Evolutionary conservation across 2,329 filamentous ascomycete species (phyloP).

Genomic region (Colletotrichum graminicola): DNA sequence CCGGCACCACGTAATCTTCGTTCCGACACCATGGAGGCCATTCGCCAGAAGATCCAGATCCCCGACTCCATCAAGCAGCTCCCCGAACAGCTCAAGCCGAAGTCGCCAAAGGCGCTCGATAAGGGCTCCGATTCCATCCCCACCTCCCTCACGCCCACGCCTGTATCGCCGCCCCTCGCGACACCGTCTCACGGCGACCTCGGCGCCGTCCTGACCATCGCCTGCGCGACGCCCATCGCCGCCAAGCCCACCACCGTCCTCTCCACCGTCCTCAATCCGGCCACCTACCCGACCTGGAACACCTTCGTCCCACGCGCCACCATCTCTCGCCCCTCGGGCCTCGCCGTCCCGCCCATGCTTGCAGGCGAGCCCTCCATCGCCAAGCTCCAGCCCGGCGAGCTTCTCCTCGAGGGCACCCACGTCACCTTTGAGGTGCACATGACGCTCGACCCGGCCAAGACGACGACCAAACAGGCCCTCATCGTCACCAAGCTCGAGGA

Average conservation of each 20-base stretch:
- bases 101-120: slow-evolving; percentile 35
- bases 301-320: slow-evolving; percentile 49
- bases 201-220: slow-evolving; percentile 43
- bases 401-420: slow-evolving; percentile 49
- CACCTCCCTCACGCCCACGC: slow-evolving; percentile 31
- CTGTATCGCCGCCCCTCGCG: slow-evolving; percentile 30
- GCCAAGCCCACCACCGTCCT: slow-evolving; percentile 51
- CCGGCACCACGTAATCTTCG: slow-evolving; percentile 4
- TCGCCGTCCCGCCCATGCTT: slow-evolving; percentile 42
- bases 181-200: slow-evolving; percentile 28
- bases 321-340: slow-evolving; percentile 44
- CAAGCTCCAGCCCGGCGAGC: slow-evolving; percentile 36
- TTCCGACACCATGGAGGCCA: slow-evolving; percentile 18
- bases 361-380: slow-evolving; percentile 31
- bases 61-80: slow-evolving; percentile 36
- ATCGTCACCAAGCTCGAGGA: slow-evolving; percentile 51
- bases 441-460: slow-evolving; percentile 44
- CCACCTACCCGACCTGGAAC: slow-evolving; percentile 54
- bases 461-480: slow-evolving; percentile 44
- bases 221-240: slow-evolving; percentile 51
- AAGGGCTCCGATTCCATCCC: slow-evolving; percentile 37
- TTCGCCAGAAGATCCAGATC: slow-evolving; percentile 37
- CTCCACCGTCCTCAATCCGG: slow-evolving; percentile 48
- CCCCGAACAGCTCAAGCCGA: slow-evolving; percentile 37
- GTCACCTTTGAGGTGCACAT: slow-evolving; percentile 53